Evolutionary conservation across 1,139 yeast genomes (phyloP).

Genomic region (Pichia sp.): DNA sequence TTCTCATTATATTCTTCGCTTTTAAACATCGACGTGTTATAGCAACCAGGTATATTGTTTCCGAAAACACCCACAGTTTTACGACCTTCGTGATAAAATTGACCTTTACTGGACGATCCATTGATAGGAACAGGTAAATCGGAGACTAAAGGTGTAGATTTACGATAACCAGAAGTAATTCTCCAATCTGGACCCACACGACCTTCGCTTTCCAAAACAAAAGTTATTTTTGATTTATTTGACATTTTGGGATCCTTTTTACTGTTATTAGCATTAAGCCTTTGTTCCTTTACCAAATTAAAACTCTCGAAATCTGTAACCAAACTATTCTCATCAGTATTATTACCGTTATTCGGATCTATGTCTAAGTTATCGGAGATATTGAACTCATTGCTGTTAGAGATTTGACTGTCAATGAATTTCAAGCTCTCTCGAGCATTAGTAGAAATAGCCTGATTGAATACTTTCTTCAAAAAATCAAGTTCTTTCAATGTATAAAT

Average conservation of each 20-base stretch:
- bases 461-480: conserved; percentile 47
- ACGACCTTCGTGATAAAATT: conserved; percentile 11
- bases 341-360: no score
- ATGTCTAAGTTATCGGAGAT: no score
- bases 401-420: conserved; percentile 37
- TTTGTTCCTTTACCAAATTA: not conserved
- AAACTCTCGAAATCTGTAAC: no score
- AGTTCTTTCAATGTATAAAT: conserved; percentile 51
- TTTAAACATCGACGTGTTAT: conserved; percentile 4
- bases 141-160: conserved; percentile 36
- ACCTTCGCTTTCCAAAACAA: conserved; percentile 29
- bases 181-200: conserved; percentile 47
- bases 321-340: no score
- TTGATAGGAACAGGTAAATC: conserved; percentile 37
- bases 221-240: conserved; percentile 21
- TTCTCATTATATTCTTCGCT: not conserved
- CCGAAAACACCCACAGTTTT: conserved; percentile 20
- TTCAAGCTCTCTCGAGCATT: conserved; percentile 52
- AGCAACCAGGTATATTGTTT: conserved; percentile 16
- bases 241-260: not conserved
- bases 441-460: conserved; percentile 43
- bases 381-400: no score
- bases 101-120: conserved; percentile 13
- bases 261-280: not conserved
- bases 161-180: conserved; percentile 38